Conservation (phyloP, 1,284 basidiomycete genomes). For the Malassezia restricta region DNA sequence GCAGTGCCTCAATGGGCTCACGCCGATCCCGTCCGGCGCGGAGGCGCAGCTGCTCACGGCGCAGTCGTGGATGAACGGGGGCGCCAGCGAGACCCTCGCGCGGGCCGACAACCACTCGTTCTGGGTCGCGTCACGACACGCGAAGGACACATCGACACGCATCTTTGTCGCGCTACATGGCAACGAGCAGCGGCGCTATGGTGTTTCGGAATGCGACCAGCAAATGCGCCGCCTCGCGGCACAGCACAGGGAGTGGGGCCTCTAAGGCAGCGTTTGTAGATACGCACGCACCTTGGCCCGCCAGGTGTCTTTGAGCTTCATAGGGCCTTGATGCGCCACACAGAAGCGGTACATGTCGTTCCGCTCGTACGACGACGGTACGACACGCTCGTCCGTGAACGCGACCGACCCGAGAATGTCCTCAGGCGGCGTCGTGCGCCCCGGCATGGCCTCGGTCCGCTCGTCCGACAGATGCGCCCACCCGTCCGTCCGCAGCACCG, state of each 20-base stretch:
- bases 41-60: slow-evolving; percentile 11
- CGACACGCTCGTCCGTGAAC: slow-evolving; percentile 29
- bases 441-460: slow-evolving; percentile 36
- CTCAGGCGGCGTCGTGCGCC: slow-evolving; percentile 34
- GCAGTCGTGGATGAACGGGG: slow-evolving; percentile 2
- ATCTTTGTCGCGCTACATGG: slow-evolving; percentile 12
- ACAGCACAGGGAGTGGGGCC: slow-evolving; percentile 1
- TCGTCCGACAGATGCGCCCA: slow-evolving; percentile 38
- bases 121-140: slow-evolving; percentile 9
- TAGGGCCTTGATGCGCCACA: slow-evolving; percentile 32
- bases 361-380: slow-evolving; percentile 29
- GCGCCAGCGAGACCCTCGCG: slow-evolving; percentile 7
- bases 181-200: slow-evolving; percentile 4
- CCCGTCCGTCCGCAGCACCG: slow-evolving; percentile 28
- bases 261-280: not conserved
- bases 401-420: slow-evolving; percentile 37
- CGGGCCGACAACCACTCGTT: slow-evolving; percentile 4
- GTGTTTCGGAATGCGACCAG: slow-evolving; percentile 12
- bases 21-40: not conserved
- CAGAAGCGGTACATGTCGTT: slow-evolving; percentile 38
- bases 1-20: not conserved
- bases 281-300: slow-evolving; percentile 4
- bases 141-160: not conserved
- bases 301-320: slow-evolving; percentile 27
- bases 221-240: slow-evolving; percentile 12